Percentiles rank a stretch among this genome's conserved stretches.
Evolutionary conservation across 129 eudicot genomes (phyloP).

Genomic region (Saussurea involucrata): DNA sequence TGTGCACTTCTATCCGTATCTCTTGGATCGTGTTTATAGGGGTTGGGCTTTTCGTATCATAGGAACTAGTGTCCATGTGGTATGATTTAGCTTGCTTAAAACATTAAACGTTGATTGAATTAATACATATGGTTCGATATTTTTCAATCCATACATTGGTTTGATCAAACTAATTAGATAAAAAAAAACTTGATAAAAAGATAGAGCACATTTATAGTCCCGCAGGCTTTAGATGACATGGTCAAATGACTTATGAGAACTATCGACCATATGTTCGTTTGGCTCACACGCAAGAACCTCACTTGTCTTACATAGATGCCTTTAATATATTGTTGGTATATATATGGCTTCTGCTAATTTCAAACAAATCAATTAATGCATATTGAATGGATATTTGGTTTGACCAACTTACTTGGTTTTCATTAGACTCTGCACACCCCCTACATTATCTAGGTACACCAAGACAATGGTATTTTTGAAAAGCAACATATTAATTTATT

Average conservation of each 20-base stretch:
- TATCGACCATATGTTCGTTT: not conserved
- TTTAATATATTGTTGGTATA: not conserved
- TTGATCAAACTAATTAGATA: not conserved
- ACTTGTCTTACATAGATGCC: not conserved
- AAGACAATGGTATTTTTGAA: no score
- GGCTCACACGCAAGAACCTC: not conserved
- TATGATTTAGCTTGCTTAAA: not conserved
- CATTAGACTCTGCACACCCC: not conserved
- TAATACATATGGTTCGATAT: not conserved
- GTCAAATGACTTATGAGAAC: not conserved
- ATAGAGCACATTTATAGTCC: not conserved
- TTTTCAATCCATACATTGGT: not conserved
- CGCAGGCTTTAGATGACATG: not conserved
- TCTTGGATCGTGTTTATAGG: not conserved
- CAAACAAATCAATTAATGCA: not conserved
- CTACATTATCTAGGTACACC: not conserved
- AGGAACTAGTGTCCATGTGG: not conserved
- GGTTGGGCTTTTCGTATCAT: not conserved
- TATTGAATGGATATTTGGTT: not conserved
- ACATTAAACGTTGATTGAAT: not conserved
- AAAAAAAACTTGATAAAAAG: no score
- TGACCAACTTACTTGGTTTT: not conserved
- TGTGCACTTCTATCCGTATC: not conserved
- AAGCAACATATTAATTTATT: no score
- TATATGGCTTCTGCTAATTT: not conserved